Conservation (phyloP, 768 basidiomycete species). For the Xerocomellus chrysenteron region DNA sequence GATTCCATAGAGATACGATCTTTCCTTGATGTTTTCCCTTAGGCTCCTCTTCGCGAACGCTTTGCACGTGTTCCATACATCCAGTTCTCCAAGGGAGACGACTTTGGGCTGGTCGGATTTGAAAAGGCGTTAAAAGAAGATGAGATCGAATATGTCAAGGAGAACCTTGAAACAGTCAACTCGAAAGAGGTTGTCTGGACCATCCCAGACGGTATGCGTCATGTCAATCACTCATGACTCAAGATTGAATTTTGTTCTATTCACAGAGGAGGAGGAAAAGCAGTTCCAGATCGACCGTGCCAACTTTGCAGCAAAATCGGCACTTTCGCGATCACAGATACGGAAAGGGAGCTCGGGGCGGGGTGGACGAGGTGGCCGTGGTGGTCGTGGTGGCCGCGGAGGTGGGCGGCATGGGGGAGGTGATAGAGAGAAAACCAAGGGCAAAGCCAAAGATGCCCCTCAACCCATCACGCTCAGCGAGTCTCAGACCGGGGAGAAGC, state of each 20-base stretch:
- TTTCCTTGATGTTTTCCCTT: background rate
- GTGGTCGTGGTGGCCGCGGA: background rate
- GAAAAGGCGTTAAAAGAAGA: conserved; percentile 70
- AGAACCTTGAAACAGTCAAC: conserved; percentile 62
- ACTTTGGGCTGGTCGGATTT: conserved; percentile 49
- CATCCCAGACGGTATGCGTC: conserved; percentile 52
- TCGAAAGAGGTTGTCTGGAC: conserved; percentile 65
- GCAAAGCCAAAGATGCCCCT: conserved; percentile 14
- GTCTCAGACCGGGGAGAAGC: conserved; percentile 64
- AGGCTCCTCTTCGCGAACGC: conserved; percentile 49
- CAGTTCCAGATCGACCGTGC: conserved; percentile 75
- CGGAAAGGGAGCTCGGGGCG: conserved; percentile 38
- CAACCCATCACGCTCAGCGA: conserved; percentile 32
- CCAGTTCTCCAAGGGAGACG: conserved; percentile 45
- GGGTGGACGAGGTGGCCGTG: conserved; percentile 46
- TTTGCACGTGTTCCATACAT: conserved; percentile 49
- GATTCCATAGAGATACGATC: background rate
- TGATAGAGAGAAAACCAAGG: conserved; percentile 18
- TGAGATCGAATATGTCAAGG: conserved; percentile 67
- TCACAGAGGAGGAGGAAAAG: conserved; percentile 68
- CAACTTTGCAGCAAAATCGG: conserved; percentile 58
- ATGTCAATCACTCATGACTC: background rate
- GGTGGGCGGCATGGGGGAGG: conserved; percentile 28
- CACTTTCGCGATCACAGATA: conserved; percentile 39
- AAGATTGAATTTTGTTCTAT: background rate